These are phyloP conservation scores for Carex littledalei DNA, from an alignment of 176 grass and related monocot genomes.

Conservation along the genomic window DNA sequence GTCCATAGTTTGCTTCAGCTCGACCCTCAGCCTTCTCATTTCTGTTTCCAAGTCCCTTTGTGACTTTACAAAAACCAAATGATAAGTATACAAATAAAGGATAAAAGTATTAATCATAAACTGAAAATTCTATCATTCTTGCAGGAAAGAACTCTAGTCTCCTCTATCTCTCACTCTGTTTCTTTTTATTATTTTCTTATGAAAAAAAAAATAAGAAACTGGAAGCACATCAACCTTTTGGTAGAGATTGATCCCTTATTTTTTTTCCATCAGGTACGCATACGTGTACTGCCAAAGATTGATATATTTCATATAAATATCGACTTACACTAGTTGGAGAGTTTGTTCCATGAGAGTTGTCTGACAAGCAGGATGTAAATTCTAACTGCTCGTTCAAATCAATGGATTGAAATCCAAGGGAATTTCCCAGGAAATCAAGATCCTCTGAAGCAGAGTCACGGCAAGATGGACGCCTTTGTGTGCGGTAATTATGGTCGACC, in stretches of 20 bases:
- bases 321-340: slow-evolving; percentile 46
- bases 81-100: not conserved
- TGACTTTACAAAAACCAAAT: slow-evolving; percentile 15
- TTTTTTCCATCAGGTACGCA: not conserved
- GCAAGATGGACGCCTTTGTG: slow-evolving; percentile 15
- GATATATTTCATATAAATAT: not conserved
- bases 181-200: not conserved
- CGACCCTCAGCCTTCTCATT: slow-evolving; percentile 74
- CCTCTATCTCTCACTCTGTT: not conserved
- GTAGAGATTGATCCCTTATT: not conserved
- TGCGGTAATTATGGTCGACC: slow-evolving; percentile 21
- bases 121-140: not conserved
- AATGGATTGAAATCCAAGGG: slow-evolving; percentile 40
- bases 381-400: slow-evolving; percentile 56
- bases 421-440: slow-evolving; percentile 43
- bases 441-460: slow-evolving; percentile 40
- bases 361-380: slow-evolving; percentile 1
- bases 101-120: not conserved
- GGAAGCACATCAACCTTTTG: not conserved
- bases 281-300: not conserved
- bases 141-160: not conserved
- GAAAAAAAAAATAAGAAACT: not conserved
- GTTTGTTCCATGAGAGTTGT: slow-evolving; percentile 30
- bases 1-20: slow-evolving; percentile 92
- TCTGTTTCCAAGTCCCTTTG: slow-evolving; percentile 60